These are phyloP conservation scores for Capronia epimyces DNA, from an alignment of 2,329 filamentous ascomycete species.

Conservation along the genomic window DNA sequence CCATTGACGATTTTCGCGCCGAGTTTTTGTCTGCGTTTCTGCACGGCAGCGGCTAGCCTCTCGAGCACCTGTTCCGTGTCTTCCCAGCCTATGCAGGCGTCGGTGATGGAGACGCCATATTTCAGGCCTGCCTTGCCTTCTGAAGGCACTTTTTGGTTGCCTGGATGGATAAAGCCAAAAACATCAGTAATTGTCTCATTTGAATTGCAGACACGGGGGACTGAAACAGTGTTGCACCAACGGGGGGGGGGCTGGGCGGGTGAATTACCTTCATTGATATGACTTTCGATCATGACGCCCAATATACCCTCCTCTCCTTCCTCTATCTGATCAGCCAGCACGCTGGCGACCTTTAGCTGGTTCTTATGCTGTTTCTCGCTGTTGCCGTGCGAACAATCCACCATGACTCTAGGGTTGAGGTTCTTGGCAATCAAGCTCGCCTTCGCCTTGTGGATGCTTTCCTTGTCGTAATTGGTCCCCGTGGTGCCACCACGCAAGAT, in stretches of 20 bases:
- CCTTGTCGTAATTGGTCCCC: conserved; percentile 89
- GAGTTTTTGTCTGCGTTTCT: conserved; percentile 58
- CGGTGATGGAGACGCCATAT: conserved; percentile 34
- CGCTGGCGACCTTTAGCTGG: conserved; percentile 85
- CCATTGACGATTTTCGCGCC: conserved; percentile 15
- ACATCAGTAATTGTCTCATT: not conserved
- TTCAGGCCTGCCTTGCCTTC: conserved; percentile 33
- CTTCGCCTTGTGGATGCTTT: conserved; percentile 72
- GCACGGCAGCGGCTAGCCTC: conserved; percentile 71
- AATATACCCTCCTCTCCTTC: conserved; percentile 83
- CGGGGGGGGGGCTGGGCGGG: not conserved
- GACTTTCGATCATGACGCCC: conserved; percentile 98
- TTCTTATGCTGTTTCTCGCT: conserved; percentile 97
- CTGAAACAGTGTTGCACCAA: not conserved
- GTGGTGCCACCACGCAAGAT: conserved; percentile 87
- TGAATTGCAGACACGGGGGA: not conserved
- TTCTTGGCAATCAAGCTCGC: conserved; percentile 75
- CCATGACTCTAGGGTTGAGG: conserved; percentile 86
- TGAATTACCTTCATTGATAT: conserved; percentile 85
- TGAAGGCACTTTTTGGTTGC: conserved; percentile 31
- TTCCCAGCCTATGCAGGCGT: conserved; percentile 79
- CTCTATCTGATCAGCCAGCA: conserved; percentile 75
- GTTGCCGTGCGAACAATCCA: conserved; percentile 98
- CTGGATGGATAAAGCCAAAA: conserved; percentile 28
- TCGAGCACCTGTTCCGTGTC: conserved; percentile 77